Conservation (phyloP, 352 stramenopile genomes). For the Pythium dissotocum region DNA sequence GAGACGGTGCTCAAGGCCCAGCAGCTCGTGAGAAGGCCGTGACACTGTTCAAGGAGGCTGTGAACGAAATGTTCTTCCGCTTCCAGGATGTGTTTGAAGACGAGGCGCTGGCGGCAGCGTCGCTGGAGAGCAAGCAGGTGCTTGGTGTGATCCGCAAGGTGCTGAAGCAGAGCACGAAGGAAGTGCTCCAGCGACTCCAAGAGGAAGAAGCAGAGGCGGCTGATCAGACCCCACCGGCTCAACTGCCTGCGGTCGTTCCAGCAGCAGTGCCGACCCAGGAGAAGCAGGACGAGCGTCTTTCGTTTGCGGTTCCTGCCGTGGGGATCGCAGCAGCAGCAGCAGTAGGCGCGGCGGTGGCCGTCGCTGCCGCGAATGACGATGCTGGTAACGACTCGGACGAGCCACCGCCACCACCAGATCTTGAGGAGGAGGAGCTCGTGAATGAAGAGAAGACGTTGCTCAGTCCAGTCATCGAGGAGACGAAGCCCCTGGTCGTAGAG, state of each 20-base stretch:
- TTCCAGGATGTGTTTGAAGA: slow-evolving; percentile 84
- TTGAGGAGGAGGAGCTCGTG: slow-evolving; percentile 4
- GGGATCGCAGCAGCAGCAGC: slow-evolving; percentile 3
- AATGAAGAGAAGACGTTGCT: slow-evolving; percentile 4
- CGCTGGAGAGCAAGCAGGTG: slow-evolving; percentile 69
- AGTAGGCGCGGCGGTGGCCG: slow-evolving; percentile 9
- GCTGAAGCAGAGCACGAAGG: slow-evolving; percentile 76
- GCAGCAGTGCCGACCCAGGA: neutral
- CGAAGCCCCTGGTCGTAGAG: neutral
- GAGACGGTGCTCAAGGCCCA: slow-evolving; percentile 15
- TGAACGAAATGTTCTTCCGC: slow-evolving; percentile 84
- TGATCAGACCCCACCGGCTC: neutral
- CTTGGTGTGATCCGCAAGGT: slow-evolving; percentile 75
- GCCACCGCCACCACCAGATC: slow-evolving; percentile 22
- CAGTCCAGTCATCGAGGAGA: neutral
- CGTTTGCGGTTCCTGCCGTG: slow-evolving; percentile 5
- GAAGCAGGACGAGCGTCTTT: neutral
- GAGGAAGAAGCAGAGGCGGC: slow-evolving; percentile 13
- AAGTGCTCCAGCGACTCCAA: slow-evolving; percentile 58
- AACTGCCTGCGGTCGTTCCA: neutral
- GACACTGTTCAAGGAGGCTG: slow-evolving; percentile 67
- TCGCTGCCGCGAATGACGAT: slow-evolving; percentile 6
- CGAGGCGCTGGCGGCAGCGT: slow-evolving; percentile 33
- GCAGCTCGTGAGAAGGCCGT: slow-evolving; percentile 44
- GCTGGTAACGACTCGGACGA: slow-evolving; percentile 19